phyloP scores from a whole-genome alignment of 1,284 basidiomycete genomes.

The Tilletia horrida region DNA sequence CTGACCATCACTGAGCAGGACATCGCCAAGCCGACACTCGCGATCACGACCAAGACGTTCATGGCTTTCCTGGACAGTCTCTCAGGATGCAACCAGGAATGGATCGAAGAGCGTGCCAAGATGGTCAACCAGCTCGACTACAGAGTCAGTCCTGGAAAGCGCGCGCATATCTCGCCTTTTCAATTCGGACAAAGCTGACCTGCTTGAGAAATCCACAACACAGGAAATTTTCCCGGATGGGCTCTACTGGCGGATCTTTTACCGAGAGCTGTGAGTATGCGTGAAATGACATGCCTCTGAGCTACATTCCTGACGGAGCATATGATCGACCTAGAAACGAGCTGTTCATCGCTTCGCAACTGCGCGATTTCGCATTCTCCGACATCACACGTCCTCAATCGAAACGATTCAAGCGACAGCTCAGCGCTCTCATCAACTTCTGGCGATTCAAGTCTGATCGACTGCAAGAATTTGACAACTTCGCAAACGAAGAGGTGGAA shows the following conservation, averaged over 20 bases:
- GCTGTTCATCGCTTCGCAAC: constrained; percentile 48
- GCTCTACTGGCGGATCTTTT: constrained; percentile 45
- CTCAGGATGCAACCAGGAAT: constrained; percentile 39
- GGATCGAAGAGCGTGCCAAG: constrained; percentile 38
- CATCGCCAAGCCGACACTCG: constrained; percentile 38
- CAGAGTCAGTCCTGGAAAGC: constrained; percentile 21
- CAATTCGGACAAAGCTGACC: background rate
- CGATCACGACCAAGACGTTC: constrained; percentile 40
- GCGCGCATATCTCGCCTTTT: background rate
- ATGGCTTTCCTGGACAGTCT: constrained; percentile 46
- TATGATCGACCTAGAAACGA: constrained; percentile 28
- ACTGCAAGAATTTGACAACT: constrained; percentile 30
- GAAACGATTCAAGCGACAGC: constrained; percentile 50
- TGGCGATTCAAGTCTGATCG: constrained; percentile 30
- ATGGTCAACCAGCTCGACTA: constrained; percentile 34
- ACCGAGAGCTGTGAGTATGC: constrained; percentile 37
- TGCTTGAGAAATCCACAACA: background rate
- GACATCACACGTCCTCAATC: constrained; percentile 49
- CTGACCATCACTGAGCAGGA: constrained; percentile 41
- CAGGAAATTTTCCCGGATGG: constrained; percentile 41
- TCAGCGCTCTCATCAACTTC: constrained; percentile 53
- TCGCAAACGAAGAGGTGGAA: constrained; percentile 60
- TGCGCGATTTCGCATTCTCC: constrained; percentile 48
- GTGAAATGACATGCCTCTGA: background rate
- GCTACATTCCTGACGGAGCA: background rate